Base-by-base conservation (phyloP, 2,329 filamentous ascomycete species). In the Cytospora leucostoma region DNA sequence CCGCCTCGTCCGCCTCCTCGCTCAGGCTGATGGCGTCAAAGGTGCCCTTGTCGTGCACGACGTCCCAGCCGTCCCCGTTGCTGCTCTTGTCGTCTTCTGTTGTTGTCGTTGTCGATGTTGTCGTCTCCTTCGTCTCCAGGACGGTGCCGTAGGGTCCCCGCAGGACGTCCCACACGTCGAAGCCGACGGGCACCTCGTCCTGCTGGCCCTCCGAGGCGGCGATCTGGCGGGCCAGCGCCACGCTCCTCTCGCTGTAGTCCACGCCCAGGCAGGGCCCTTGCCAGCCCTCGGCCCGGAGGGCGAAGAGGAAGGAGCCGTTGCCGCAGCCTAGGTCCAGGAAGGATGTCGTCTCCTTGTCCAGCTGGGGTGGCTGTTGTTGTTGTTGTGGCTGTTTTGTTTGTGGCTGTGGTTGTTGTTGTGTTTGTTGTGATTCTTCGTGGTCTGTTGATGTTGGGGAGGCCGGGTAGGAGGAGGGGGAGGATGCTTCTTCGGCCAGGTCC, bases 1-100 rank as follows among this genome's bases (percentile, higher is more conserved):
- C 87, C 15, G 67, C 72, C 59, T 77, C 77, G 68, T 81, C 79
- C 35, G 72, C 74, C 68, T 88, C 86, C 62, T 82, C 81, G 59
- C 82, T 85, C n/a, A 98, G 79, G 56, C 88, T 93, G 38, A 99
- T 90, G 12, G 95, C 95, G 79, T 99, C 95, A 74, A 98, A 99
- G 0, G 95, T 99, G 52, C 95, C 95, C 78, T 99, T 99, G 77
- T 99, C 95, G n/a, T 97, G 84, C 0, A 97, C 89, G 0, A 97
- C 86, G 75, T 98, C 93, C 79, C 93, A 98, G 0, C 90, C 90
- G 0, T 75, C 74, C 0, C 69, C 69, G 38, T 40, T 17, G 12
- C 13, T 2, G 37, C 75, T 69, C 2, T 63, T 27, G 11, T 70
- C 69, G 19, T 63, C 27, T 27, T 4, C 27, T 65, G 32, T 74